Percentiles rank a stretch among this genome's conserved stretches.
Conservation (phyloP, 2,329 filamentous ascomycete species). For the Dactylellina leptospora region DNA sequence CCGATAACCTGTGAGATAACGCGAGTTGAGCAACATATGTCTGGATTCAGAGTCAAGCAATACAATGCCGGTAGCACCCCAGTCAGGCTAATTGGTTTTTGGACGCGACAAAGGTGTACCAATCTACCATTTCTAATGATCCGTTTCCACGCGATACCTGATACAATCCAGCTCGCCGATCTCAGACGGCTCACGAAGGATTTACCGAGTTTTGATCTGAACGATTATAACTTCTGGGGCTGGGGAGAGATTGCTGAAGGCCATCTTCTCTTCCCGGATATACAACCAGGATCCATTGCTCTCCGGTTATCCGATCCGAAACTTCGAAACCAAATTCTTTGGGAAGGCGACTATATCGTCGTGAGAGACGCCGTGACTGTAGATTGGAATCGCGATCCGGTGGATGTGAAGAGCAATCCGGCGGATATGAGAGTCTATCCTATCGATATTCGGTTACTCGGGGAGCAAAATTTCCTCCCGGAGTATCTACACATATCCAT, state of each 20-base stretch:
- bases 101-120: not conserved
- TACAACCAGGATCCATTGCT: not conserved
- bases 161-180: not conserved
- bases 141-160: not conserved
- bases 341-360: constrained; percentile 14
- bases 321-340: not conserved
- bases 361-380: constrained; percentile 1
- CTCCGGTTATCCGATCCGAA: not conserved
- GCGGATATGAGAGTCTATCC: too few species aligned
- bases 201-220: not conserved
- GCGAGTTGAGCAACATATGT: too few species aligned
- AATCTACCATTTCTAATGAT: constrained; percentile 8
- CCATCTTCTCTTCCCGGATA: not conserved
- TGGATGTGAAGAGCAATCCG: not conserved
- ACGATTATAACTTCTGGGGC: constrained; percentile 7
- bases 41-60: not conserved
- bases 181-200: not conserved
- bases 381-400: not conserved
- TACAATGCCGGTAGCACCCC: not conserved
- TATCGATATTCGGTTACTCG: too few species aligned
- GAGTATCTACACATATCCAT: not conserved
- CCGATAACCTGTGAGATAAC: too few species aligned
- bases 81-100: constrained; percentile 5
- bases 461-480: not conserved
- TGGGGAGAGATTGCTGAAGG: constrained; percentile 21